A percentile compares a stretch with the other conserved stretches of the same genome.
Conservation (phyloP, 805 yeast species). For the Suhomyces canberraensis region DNA sequence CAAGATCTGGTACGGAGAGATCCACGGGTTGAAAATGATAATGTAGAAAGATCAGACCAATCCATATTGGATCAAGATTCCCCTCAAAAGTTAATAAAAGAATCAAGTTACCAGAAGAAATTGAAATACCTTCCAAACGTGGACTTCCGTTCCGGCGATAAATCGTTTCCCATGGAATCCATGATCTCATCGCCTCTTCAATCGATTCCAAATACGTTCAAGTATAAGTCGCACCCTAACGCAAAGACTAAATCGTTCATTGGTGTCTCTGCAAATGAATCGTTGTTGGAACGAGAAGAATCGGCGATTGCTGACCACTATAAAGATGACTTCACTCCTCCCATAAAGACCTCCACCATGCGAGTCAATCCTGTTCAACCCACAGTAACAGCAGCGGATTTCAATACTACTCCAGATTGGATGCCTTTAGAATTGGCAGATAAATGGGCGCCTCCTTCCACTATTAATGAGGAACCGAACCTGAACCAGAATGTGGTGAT, state of each 20-base stretch:
- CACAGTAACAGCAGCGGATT: conserved; percentile 2
- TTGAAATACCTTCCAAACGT: conserved; percentile 32
- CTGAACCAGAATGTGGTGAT: conserved; percentile 5
- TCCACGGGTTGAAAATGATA: not conserved
- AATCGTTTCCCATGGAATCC: conserved; percentile 9
- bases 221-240: conserved; percentile 43
- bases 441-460: conserved; percentile 25
- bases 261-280: conserved; percentile 12
- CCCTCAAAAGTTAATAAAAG: conserved; percentile 6
- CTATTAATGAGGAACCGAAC: conserved; percentile 1
- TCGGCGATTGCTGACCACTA: not conserved
- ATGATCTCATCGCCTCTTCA: conserved; percentile 13
- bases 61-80: conserved; percentile 1
- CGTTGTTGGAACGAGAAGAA: not conserved
- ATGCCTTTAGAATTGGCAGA: conserved; percentile 40
- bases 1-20: not conserved
- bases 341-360: conserved; percentile 26
- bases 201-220: conserved; percentile 44
- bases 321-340: conserved; percentile 7
- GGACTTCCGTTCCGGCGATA: conserved; percentile 24
- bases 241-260: conserved; percentile 38
- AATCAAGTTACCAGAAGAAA: conserved; percentile 25
- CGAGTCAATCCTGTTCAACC: conserved; percentile 2
- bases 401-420: conserved; percentile 36
- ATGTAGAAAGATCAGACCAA: not conserved